phyloP scores from a whole-genome alignment of 1,139 yeast genomes.

The Magnusiomyces tetraspermus region DNA sequence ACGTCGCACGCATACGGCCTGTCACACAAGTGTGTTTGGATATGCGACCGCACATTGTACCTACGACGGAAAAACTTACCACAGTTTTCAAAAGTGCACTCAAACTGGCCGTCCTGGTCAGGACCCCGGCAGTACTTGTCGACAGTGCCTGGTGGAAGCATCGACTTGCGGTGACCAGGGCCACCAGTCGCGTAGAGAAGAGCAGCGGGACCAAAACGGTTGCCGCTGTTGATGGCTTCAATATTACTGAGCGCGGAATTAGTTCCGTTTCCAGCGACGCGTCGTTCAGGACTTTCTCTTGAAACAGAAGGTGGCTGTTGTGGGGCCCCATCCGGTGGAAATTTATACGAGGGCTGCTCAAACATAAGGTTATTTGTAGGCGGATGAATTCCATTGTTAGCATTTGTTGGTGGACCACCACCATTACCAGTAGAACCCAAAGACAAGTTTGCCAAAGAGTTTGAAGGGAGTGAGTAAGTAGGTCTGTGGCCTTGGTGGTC shows the following conservation, averaged over 20 bases:
- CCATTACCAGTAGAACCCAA: too few relatives aligned
- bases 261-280: not conserved
- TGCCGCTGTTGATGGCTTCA: not conserved
- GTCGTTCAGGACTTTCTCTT: not conserved
- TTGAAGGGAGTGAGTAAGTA: not conserved
- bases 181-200: constrained; percentile 4
- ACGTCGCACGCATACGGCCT: constrained; percentile 65
- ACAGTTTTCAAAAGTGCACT: constrained; percentile 72
- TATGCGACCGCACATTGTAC: constrained; percentile 89
- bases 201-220: not conserved
- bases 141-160: constrained; percentile 82
- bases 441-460: too few relatives aligned
- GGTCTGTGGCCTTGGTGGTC: not conserved
- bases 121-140: constrained; percentile 81
- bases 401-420: too few relatives aligned
- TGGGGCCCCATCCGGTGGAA: not conserved
- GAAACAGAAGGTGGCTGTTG: not conserved
- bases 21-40: constrained; percentile 92
- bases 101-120: constrained; percentile 51
- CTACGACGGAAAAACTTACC: constrained; percentile 78
- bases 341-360: not conserved
- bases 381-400: too few relatives aligned
- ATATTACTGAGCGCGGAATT: not conserved
- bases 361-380: not conserved
- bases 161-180: constrained; percentile 38